Evolutionary conservation across 257 asterid genomes (phyloP), one percentile per base, ranked within the genome.

Genomic region (Ballota nigra): DNA sequence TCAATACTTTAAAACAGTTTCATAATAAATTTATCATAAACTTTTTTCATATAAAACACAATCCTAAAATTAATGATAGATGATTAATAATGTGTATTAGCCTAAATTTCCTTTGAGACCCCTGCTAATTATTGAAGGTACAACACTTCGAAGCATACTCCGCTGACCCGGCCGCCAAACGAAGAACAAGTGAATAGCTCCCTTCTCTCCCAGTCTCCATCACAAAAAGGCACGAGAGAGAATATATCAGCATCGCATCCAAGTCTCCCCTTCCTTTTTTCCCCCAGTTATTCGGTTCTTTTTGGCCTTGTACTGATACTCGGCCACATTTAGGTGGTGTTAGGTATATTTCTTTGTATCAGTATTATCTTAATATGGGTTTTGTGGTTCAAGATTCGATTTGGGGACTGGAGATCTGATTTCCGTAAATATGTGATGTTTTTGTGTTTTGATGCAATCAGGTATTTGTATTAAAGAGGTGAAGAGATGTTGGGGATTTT

Each of bases 401-500:
- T 75, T 77, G 43, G 24, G 11, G 49, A 52, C 2, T 55, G 72
- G 53, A 41, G 41, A 66, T 70, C 55, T 74, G 64, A 69, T 20
- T 72, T 63, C 6, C 36, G 10, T 74, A 16, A 23, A 4, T 26
- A 2, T 70, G 3, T 74, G 34, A 38, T 75, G 22, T 33, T 1
- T 66, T 10, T 56, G 15, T 76, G 40, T 66, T 24, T 79, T 63
- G 63, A 51, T 60, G 68, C 61, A 23, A 60, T 63, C 55, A 75
- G 77, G 85, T 67, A 18, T 63, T 78, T 57, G 71, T 15, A 10
- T 24, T 7, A 15, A 18, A 68, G 57, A 45, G 78, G 68, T 43
- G 31, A 33, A 59, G 84, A n/a, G 8, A 79, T 89, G 96, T 77
- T 83, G 66, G 85, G 89, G 72, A 69, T 81, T 76, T 18, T 87